Percentiles rank a stretch among this genome's conserved stretches.
These are phyloP conservation scores for Pisolithus sp. DNA, from an alignment of 768 basidiomycete species.

Conservation along the genomic window DNA sequence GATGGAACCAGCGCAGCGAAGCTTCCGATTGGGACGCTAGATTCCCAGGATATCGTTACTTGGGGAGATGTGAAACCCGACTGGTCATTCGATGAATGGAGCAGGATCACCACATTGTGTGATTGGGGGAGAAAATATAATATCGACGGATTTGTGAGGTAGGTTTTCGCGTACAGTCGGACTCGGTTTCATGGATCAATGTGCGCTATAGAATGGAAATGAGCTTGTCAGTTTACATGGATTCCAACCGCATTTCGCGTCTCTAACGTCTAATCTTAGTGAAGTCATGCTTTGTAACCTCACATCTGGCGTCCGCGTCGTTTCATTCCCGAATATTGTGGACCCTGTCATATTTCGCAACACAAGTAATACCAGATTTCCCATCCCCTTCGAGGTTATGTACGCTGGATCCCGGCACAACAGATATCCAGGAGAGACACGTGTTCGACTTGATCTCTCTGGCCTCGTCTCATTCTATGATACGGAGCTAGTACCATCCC, in stretches of 20 bases:
- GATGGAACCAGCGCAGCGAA: slow-evolving; percentile 27
- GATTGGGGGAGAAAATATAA: slow-evolving; percentile 26
- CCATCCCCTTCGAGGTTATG: slow-evolving; percentile 6
- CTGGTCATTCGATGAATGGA: slow-evolving; percentile 12
- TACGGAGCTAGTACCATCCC: slow-evolving; percentile 12
- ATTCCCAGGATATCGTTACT: slow-evolving; percentile 30
- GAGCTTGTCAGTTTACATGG: slow-evolving; percentile 37
- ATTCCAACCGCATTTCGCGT: background rate
- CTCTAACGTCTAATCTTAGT: slow-evolving; percentile 16
- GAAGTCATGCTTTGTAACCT: slow-evolving; percentile 48
- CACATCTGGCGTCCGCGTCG: slow-evolving; percentile 30
- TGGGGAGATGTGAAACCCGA: slow-evolving; percentile 24
- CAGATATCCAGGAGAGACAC: slow-evolving; percentile 20
- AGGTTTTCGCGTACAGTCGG: too few species aligned
- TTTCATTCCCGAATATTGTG: slow-evolving; percentile 34
- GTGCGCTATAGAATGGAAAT: slow-evolving; percentile 36
- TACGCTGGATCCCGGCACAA: slow-evolving; percentile 20
- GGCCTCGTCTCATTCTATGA: slow-evolving; percentile 25
- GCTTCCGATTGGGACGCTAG: slow-evolving; percentile 26
- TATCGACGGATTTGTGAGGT: slow-evolving; percentile 28
- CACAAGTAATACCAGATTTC: background rate
- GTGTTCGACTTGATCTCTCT: slow-evolving; percentile 16
- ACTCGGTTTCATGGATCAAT: too few species aligned
- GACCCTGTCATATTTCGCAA: too few species aligned
- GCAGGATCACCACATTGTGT: slow-evolving; percentile 26